Conservation (phyloP, 2,329 filamentous ascomycete species). For the Beauveria australis region DNA sequence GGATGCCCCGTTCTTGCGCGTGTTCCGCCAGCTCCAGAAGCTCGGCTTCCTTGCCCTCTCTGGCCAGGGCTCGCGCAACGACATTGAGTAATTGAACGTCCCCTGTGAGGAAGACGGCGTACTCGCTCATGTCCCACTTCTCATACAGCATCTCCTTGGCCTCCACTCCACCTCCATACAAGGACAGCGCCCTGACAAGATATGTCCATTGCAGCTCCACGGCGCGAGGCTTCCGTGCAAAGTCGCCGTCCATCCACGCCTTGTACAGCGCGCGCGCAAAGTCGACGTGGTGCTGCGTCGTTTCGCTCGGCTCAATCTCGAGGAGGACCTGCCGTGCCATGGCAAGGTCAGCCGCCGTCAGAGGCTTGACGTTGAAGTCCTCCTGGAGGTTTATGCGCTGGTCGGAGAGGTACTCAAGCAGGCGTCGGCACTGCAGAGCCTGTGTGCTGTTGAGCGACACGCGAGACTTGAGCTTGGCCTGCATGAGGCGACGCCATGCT, state of each 20-base stretch:
- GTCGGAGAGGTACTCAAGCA: conserved; percentile 52
- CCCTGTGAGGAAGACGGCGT: conserved; percentile 15
- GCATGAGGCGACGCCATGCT: conserved; percentile 59
- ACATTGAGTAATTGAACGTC: conserved; percentile 19
- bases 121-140: conserved; percentile 21
- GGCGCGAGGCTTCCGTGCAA: conserved; percentile 14
- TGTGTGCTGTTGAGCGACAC: conserved; percentile 56
- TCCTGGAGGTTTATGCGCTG: conserved; percentile 10
- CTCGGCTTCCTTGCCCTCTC: conserved; percentile 49
- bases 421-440: conserved; percentile 44
- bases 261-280: conserved; percentile 38
- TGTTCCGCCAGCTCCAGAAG: conserved; percentile 48
- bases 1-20: conserved; percentile 38
- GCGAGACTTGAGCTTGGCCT: conserved; percentile 39
- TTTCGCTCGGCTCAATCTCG: conserved; percentile 32
- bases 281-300: conserved; percentile 36
- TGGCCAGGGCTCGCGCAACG: conserved; percentile 48
- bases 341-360: conserved; percentile 34
- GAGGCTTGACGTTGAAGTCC: conserved; percentile 22
- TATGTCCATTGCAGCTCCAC: conserved; percentile 22
- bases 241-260: conserved; percentile 16
- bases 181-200: conserved; percentile 35
- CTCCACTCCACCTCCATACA: conserved; percentile 46
- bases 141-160: conserved; percentile 36
- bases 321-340: conserved; percentile 37